These are phyloP conservation scores for Begonia fuchsioides DNA, from an alignment of 306 rosid genomes.

Conservation along the genomic window DNA sequence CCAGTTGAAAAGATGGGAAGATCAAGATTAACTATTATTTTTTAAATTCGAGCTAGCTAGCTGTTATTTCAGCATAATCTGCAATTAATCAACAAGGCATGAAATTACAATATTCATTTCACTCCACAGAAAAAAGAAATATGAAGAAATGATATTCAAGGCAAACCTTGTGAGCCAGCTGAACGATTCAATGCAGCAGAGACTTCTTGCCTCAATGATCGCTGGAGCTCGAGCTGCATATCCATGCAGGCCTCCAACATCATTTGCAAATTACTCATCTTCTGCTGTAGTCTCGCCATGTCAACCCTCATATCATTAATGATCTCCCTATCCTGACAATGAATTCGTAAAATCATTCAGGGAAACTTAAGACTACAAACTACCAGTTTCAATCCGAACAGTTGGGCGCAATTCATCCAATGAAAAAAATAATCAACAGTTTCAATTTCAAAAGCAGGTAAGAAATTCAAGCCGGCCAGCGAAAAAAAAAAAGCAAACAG, in stretches of 20 bases:
- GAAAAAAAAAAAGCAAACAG: no score
- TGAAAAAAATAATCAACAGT: no score
- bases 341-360: constrained; percentile 1
- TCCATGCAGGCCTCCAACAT: constrained; percentile 98
- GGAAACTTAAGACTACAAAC: constrained; percentile 1
- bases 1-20: no score
- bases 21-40: no score
- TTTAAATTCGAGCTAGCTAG: no score
- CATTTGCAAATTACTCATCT: constrained; percentile 86
- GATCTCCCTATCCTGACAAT: constrained; percentile 69
- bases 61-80: no score
- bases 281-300: constrained; percentile 92
- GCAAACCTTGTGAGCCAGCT: constrained; percentile 49
- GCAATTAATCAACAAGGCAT: no score
- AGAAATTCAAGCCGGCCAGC: no score
- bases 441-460: no score
- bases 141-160: background rate
- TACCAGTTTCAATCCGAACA: background rate
- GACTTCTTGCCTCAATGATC: constrained; percentile 89
- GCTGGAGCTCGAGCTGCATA: constrained; percentile 98
- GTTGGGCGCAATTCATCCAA: no score
- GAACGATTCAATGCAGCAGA: constrained; percentile 89
- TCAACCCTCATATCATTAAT: constrained; percentile 84
- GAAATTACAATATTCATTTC: no score
- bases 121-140: no score